A percentile compares a stretch with the other conserved stretches of the same genome.
Evolutionary conservation across 306 rosid genomes (phyloP).

Genomic region (Quercus variabilis): DNA sequence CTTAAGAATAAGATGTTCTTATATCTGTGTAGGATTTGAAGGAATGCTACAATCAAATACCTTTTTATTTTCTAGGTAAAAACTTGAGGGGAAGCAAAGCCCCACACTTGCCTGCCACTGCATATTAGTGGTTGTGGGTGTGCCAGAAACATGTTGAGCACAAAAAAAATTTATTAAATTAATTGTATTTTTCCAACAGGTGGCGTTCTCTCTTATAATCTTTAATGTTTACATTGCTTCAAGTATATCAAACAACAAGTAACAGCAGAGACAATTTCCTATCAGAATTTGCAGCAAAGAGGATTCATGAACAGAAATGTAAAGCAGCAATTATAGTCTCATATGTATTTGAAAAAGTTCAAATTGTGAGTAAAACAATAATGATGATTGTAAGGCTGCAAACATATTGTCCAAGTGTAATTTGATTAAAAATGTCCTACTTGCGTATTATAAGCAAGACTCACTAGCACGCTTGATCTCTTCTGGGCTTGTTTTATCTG

Average conservation of each 20-base stretch:
- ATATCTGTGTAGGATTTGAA: neutral
- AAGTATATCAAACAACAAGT: neutral
- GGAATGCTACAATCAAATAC: neutral
- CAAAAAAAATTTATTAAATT: neutral
- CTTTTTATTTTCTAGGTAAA: too few relatives aligned
- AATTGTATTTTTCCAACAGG: neutral
- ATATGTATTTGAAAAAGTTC: neutral
- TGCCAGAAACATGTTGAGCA: neutral
- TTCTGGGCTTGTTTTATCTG: conserved; percentile 61
- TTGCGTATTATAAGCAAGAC: conserved; percentile 17
- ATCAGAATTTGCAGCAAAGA: conserved; percentile 2
- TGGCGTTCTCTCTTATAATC: neutral
- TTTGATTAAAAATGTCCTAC: neutral
- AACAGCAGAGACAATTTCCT: neutral
- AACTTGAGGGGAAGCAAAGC: too few relatives aligned
- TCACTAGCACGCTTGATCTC: conserved; percentile 89
- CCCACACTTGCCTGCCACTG: too few relatives aligned
- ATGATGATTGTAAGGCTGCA: neutral
- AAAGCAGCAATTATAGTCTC: neutral
- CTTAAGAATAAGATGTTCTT: neutral
- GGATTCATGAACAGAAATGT: neutral
- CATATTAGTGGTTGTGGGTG: too few relatives aligned
- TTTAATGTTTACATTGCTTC: neutral
- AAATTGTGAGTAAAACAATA: neutral
- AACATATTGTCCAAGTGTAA: neutral